A percentile compares a stretch with the other conserved stretches of the same genome.
Evolutionary conservation across 306 rosid genomes (phyloP).

Genomic region (Ammopiptanthus mongolicus): DNA sequence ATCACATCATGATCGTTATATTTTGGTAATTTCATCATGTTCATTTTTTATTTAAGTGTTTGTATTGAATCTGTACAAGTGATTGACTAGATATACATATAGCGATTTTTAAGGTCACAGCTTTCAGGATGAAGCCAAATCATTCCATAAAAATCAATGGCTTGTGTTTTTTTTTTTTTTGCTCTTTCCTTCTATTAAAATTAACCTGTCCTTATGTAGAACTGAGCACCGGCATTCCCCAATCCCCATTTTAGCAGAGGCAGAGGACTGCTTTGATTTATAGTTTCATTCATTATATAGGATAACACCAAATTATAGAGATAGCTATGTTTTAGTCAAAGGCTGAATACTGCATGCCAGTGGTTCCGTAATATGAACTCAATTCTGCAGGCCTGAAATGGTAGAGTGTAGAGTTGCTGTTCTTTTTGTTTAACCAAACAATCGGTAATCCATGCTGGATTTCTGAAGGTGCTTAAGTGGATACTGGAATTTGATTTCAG

Average conservation of each 20-base stretch:
- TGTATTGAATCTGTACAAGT: slow-evolving; percentile 2
- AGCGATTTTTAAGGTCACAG: not conserved
- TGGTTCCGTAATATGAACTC: not conserved
- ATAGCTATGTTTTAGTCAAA: not conserved
- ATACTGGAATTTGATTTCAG: not conserved
- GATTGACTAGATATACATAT: not conserved
- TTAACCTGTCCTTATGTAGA: not conserved
- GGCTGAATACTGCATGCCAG: not conserved
- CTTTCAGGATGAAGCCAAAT: not conserved
- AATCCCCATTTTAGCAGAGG: not conserved
- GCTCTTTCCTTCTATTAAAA: not conserved
- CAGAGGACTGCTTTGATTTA: not conserved
- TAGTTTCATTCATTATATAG: not conserved
- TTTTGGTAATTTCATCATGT: not conserved
- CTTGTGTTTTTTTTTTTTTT: not conserved
- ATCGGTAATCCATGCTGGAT: not conserved
- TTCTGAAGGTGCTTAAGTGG: not conserved
- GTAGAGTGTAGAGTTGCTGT: not conserved
- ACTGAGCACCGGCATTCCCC: not conserved
- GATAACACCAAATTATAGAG: not conserved
- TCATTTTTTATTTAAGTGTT: not conserved
- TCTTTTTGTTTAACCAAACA: not conserved
- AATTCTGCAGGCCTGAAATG: slow-evolving; percentile 1
- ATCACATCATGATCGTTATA: not conserved
- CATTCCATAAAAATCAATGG: not conserved